Conservation (phyloP, 441 rosid genomes). For the Bruguiera hainesii region DNA sequence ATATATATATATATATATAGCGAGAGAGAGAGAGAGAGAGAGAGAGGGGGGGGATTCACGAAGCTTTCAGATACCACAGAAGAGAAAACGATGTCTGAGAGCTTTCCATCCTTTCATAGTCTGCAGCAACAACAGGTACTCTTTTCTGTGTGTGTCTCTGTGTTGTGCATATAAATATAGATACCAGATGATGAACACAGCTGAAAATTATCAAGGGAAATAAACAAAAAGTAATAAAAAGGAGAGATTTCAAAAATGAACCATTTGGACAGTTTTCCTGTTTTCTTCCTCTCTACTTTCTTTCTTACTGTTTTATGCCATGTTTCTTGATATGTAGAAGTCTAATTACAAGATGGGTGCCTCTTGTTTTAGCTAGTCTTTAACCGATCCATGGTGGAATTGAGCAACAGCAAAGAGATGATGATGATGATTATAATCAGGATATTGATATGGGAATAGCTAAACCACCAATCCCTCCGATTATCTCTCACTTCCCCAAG, state of each 20-base stretch:
- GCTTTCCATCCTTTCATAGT: constrained; percentile 37
- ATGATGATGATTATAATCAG: constrained; percentile 30
- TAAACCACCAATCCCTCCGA: constrained; percentile 35
- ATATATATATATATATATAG: not conserved
- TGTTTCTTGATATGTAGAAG: constrained; percentile 15
- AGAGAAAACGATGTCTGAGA: constrained; percentile 48
- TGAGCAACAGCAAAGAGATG: constrained; percentile 8
- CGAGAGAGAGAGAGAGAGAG: constrained; percentile 11
- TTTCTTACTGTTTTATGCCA: constrained; percentile 6
- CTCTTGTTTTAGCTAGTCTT: constrained; percentile 20
- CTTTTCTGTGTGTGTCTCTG: not conserved
- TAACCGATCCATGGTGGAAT: constrained; percentile 26
- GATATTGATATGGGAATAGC: constrained; percentile 74
- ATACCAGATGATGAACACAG: constrained; percentile 22
- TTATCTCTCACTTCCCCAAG: constrained; percentile 29
- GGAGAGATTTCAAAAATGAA: constrained; percentile 13
- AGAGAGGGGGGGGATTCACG: constrained; percentile 21
- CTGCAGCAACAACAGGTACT: constrained; percentile 43
- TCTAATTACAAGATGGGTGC: constrained; percentile 15
- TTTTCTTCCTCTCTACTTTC: not conserved
- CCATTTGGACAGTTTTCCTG: constrained; percentile 10
- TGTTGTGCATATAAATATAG: constrained; percentile 3
- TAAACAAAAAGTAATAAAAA: not conserved
- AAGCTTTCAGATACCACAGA: constrained; percentile 41
- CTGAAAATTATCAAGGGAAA: constrained; percentile 23